These are phyloP conservation scores for Rhytidhysteron rufulum DNA, from an alignment of 2,329 filamentous ascomycete genomes.

Conservation along the genomic window DNA sequence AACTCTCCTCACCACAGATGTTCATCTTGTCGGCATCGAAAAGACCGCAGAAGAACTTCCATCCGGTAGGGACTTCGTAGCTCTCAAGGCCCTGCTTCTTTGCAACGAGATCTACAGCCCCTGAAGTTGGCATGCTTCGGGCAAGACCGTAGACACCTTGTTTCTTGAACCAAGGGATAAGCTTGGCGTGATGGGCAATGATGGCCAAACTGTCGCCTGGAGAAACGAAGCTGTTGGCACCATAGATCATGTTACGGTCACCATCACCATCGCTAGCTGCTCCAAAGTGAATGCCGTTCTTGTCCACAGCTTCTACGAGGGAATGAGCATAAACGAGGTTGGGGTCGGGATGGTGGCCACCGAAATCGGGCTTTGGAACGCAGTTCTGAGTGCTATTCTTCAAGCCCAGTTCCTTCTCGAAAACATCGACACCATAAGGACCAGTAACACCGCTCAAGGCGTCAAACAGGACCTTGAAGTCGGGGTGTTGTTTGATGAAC, in stretches of 20 bases:
- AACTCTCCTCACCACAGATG: constrained; percentile 97
- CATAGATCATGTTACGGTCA: constrained; percentile 99
- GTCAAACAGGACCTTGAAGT: constrained; percentile 97
- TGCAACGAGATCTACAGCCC: constrained; percentile 91
- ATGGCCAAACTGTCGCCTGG: constrained; percentile 97
- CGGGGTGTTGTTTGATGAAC: constrained; percentile 80
- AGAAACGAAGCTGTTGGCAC: constrained; percentile 91
- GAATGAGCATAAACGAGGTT: constrained; percentile 97
- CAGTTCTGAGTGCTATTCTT: constrained; percentile 85
- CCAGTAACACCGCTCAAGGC: constrained; percentile 92
- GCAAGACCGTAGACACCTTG: constrained; percentile 94
- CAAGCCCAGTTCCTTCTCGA: constrained; percentile 87
- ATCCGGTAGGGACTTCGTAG: constrained; percentile 97
- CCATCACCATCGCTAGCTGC: constrained; percentile 95
- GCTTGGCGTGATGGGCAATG: constrained; percentile 92
- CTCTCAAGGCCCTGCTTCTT: constrained; percentile 86
- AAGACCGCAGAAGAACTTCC: constrained; percentile 98
- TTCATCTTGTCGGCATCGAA: constrained; percentile 95
- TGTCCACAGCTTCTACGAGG: constrained; percentile 89
- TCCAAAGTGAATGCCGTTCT: constrained; percentile 88
- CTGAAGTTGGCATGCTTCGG: constrained; percentile 95
- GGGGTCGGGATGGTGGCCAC: constrained; percentile 93
- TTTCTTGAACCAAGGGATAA: constrained; percentile 98
- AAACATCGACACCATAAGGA: constrained; percentile 91
- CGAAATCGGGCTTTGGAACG: constrained; percentile 87